Evolutionary conservation across 2,329 filamentous ascomycete genomes (phyloP), one percentile per base, ranked within the genome.

Genomic region (Ophiostoma fasciatum): DNA sequence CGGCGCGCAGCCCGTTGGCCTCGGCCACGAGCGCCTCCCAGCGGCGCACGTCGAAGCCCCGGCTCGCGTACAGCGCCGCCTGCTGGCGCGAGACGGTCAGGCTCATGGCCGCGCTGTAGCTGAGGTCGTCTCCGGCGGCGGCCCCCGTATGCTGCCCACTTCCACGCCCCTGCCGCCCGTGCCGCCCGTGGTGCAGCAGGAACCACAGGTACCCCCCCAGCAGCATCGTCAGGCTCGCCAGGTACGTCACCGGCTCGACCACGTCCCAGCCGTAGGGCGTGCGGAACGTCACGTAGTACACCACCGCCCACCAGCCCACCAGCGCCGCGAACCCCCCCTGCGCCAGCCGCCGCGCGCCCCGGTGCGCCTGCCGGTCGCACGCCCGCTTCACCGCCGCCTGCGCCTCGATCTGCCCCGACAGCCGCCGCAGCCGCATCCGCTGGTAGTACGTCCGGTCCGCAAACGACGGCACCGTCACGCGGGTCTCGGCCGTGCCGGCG

Each of bases 131-230:
- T n/a, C n/a, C n/a, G n/a, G n/a, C n/a, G n/a, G n/a, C n/a, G n/a
- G n/a, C n/a, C n/a, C n/a, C n/a, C n/a, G n/a, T n/a, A n/a, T n/a
- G n/a, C n/a, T n/a, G n/a, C n/a, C n/a, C n/a, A n/a, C n/a, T n/a
- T n/a, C n/a, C n/a, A n/a, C n/a, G n/a, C n/a, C n/a, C n/a, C n/a
- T n/a, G n/a, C n/a, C n/a, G n/a, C n/a, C n/a, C n/a, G n/a, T n/a
- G n/a, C n/a, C n/a, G n/a, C n/a, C n/a, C n/a, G 58, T 87, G 92
- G 61, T 94, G 82, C 58, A 87, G 93, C 11, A 94, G 62, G 54
- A 94, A 94, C 83, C 84, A 94, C 36, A 93, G 64, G 50, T 94
- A 94, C 46, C 84, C 87, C 7, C 78, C 78, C 62, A 94, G 92
- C 49, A 94, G 73, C 11, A 81, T 85, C 1, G 77, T 74, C 44